Evolutionary conservation across 1,284 basidiomycete genomes (phyloP), one percentile per base, ranked within the genome.

Genomic region (Amylostereum areolatum): DNA sequence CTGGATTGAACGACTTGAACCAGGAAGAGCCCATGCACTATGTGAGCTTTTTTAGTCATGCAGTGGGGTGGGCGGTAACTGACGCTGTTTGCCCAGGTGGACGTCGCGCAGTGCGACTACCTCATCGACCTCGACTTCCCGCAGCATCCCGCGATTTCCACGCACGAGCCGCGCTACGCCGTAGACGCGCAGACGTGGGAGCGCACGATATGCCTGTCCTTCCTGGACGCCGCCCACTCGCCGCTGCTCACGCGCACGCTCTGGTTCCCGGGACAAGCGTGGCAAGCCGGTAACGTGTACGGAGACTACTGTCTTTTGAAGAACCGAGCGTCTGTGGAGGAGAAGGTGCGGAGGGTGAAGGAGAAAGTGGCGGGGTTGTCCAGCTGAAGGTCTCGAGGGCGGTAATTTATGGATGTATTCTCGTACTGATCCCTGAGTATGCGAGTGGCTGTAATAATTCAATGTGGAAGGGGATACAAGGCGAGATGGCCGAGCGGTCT

Each of bases 1-100:
- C 67, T 2, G 82, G 83, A 30, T 77, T 96, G 67, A 99, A 99
- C 66, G 93, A 97, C 59, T 66, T 89, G 48, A 99, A 99, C 68
- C 70, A 73, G 57, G 89, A 94, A 61, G 89, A 90, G 58, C 60
- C 66, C 0, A 83, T 83, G 46, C 85, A 85, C 53, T 96, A 93
- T 68, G 96, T 96, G 62, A 65, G 88, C 77, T 35, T 46, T 47
- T 46, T 27, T 32, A 43, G 44, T 46, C 28, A 39, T 12, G 5
- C 29, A 42, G 41, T 25, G 5, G 52, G 28, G 48, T 7, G 34
- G 32, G 10, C 48, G 24, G 42, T 54, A 11, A 47, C 43, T 53
- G 50, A 37, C 28, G 46, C 50, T 11, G 7, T 45, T 34, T 29
- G 47, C 49, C 44, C 61, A 96, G 92, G 83, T 89, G 42, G 72